phyloP scores from a whole-genome alignment of 2,329 filamentous ascomycete genomes.

The Phialocephala sp. region DNA sequence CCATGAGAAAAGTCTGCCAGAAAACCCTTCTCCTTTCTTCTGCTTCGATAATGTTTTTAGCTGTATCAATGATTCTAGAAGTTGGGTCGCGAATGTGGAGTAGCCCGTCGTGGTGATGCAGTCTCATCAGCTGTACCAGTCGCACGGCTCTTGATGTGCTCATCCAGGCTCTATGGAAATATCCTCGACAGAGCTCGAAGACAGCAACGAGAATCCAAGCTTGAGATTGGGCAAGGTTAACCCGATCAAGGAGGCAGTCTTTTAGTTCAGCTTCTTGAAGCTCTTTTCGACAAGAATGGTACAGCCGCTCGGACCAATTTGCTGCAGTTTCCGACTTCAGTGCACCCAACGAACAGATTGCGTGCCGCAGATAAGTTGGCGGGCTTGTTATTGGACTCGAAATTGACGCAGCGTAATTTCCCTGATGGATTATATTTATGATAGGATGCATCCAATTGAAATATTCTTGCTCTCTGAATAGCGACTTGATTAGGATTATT shows the following conservation, averaged over 20 bases:
- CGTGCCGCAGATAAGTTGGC: constrained; percentile 84
- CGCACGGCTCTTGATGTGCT: constrained; percentile 79
- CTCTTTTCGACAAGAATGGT: constrained; percentile 84
- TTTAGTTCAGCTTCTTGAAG: constrained; percentile 86
- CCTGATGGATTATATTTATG: constrained; percentile 82
- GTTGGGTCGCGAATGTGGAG: constrained; percentile 70
- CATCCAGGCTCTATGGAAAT: constrained; percentile 90
- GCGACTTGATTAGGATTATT: background rate
- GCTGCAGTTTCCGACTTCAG: constrained; percentile 79
- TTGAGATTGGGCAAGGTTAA: constrained; percentile 83
- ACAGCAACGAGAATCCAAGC: constrained; percentile 78
- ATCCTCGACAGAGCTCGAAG: constrained; percentile 95
- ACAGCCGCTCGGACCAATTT: constrained; percentile 80
- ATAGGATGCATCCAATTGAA: constrained; percentile 87
- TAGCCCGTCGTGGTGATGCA: constrained; percentile 80
- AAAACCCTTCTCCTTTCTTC: constrained; percentile 89
- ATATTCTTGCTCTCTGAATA: constrained; percentile 67
- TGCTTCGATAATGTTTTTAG: constrained; percentile 87
- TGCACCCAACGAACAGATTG: constrained; percentile 87
- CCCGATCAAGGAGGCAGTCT: constrained; percentile 83
- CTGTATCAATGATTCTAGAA: constrained; percentile 74
- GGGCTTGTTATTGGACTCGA: constrained; percentile 72
- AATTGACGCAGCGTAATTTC: constrained; percentile 61
- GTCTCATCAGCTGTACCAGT: constrained; percentile 84
- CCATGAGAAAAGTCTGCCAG: constrained; percentile 87